phyloP scores from a whole-genome alignment of 2,329 filamentous ascomycete genomes.

The Neoarthrinium moseri region DNA sequence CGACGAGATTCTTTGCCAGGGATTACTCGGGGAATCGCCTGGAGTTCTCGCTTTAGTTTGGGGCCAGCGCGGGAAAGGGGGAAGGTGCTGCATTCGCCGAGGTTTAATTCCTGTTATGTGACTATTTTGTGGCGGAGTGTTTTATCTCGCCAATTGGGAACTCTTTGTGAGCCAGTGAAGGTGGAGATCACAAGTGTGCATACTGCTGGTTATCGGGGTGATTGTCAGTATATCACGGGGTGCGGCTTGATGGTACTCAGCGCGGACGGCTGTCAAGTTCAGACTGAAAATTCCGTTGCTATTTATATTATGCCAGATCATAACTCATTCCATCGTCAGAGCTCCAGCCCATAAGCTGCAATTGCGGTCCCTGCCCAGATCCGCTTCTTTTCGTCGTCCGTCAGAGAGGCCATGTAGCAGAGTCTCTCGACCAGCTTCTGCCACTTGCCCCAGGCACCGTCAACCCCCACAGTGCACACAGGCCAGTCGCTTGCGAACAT shows the following conservation, averaged over 20 bases:
- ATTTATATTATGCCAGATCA: no score
- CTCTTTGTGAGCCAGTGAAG: no score
- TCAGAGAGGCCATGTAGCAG: constrained; percentile 61
- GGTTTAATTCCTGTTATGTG: not conserved
- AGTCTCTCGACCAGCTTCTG: constrained; percentile 65
- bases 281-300: no score
- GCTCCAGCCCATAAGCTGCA: constrained; percentile 62
- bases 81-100: not conserved
- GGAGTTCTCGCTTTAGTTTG: constrained; percentile 47
- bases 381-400: constrained; percentile 58
- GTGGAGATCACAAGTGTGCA: no score
- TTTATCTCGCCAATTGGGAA: no score
- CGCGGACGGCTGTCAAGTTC: no score
- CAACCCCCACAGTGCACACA: constrained; percentile 70
- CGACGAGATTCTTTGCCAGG: constrained; percentile 60
- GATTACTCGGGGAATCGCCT: constrained; percentile 55
- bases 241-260: no score
- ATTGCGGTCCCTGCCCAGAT: constrained; percentile 74
- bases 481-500: constrained; percentile 97
- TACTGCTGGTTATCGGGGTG: no score
- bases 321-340: not conserved
- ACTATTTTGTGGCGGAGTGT: not conserved
- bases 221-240: no score
- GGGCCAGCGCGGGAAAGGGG: not conserved
- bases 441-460: constrained; percentile 73